phyloP scores from a whole-genome alignment of 2,329 filamentous ascomycete species.

The Orbilia quercus region DNA sequence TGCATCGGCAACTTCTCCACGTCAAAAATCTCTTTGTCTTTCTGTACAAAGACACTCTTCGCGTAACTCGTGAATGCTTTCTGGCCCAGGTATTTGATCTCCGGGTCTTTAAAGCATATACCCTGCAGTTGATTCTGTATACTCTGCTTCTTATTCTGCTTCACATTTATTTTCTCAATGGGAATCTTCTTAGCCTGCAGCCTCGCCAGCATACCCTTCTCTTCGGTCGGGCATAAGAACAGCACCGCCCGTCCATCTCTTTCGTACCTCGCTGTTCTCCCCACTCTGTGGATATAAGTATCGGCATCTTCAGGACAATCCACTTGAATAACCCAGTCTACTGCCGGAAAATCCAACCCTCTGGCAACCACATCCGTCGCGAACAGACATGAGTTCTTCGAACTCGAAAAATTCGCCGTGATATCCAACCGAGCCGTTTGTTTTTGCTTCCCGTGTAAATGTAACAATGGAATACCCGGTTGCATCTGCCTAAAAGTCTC shows the following conservation, averaged over 20 bases:
- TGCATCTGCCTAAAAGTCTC: conserved; percentile 93
- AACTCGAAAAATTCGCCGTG: conserved; percentile 80
- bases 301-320: conserved; percentile 97
- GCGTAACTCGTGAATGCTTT: conserved; percentile 95
- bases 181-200: conserved; percentile 90
- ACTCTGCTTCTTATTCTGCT: conserved; percentile 86
- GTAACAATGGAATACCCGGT: conserved; percentile 90
- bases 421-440: conserved; percentile 89
- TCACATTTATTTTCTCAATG: conserved; percentile 85
- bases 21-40: conserved; percentile 90
- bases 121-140: conserved; percentile 88
- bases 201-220: conserved; percentile 86
- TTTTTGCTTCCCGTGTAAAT: conserved; percentile 93
- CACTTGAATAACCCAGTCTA: conserved; percentile 99
- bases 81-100: conserved; percentile 92
- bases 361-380: conserved; percentile 94
- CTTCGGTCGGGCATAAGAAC: conserved; percentile 91
- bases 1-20: conserved; percentile 85
- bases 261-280: conserved; percentile 92
- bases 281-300: conserved; percentile 96
- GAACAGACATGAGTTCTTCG: conserved; percentile 88
- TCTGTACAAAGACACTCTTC: conserved; percentile 85
- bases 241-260: conserved; percentile 86
- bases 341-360: conserved; percentile 93
- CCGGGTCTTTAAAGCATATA: conserved; percentile 94